phyloP scores from a whole-genome alignment of 2,329 filamentous ascomycete genomes.

The Botryosphaeria dothidea region DNA sequence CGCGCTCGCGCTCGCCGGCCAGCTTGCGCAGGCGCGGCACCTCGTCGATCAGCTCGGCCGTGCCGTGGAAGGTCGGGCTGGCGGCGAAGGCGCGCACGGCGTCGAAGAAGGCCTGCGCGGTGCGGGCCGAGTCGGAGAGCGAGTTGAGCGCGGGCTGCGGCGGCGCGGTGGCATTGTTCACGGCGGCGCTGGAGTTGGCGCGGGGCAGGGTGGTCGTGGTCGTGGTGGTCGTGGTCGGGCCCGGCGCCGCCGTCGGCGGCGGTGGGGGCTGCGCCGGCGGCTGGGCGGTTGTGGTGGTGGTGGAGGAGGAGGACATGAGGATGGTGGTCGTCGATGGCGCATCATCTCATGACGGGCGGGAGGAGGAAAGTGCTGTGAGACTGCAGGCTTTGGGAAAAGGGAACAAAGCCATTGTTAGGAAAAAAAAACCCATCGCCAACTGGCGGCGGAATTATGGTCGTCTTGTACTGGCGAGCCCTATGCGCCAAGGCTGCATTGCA shows the following conservation, averaged over 20 bases:
- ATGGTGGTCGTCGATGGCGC: neutral
- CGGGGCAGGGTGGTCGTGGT: neutral
- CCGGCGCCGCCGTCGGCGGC: neutral
- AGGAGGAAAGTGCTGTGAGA: too few species aligned
- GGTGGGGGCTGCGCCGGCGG: neutral
- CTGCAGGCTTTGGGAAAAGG: too few species aligned
- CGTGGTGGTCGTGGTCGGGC: neutral
- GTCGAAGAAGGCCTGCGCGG: conserved; percentile 1
- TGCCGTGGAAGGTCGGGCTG: neutral
- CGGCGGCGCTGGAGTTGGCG: conserved; percentile 1
- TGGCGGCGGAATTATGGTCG: neutral
- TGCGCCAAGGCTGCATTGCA: neutral
- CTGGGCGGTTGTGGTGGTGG: neutral
- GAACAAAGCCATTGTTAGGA: neutral
- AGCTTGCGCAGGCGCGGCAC: conserved; percentile 4
- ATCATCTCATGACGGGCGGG: neutral
- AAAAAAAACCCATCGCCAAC: neutral
- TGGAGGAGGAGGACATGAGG: neutral
- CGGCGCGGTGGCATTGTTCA: neutral
- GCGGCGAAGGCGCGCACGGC: conserved; percentile 1
- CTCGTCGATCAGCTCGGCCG: conserved; percentile 13
- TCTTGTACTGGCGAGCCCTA: conserved; percentile 3
- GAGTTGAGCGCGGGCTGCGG: neutral
- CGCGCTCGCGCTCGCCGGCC: neutral
- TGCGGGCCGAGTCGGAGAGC: conserved; percentile 8